These are phyloP conservation scores for Arctostaphylos glauca DNA, from an alignment of 148 eudicot genomes.

Conservation along the genomic window DNA sequence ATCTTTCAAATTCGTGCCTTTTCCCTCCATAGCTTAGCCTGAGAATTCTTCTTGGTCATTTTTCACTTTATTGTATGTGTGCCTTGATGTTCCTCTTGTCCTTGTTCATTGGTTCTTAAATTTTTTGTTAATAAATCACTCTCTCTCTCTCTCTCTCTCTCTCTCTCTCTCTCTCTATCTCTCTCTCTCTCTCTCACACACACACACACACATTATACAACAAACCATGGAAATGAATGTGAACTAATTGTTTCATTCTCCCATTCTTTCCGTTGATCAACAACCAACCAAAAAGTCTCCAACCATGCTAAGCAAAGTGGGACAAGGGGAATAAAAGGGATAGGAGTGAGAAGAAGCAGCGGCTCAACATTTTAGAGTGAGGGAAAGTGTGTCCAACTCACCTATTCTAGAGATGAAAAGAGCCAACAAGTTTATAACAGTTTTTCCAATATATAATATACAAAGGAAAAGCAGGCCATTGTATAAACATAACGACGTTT, in stretches of 20 bases:
- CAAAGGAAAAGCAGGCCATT: neutral
- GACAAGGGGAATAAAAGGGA: neutral
- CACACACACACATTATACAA: no score
- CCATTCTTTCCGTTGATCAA: no score
- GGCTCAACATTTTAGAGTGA: neutral
- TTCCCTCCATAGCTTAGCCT: neutral
- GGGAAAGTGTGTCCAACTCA: neutral
- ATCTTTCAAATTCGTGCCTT: neutral
- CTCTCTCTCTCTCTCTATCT: constrained; percentile 7
- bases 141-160: neutral
- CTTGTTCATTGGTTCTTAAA: neutral
- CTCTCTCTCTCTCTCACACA: no score
- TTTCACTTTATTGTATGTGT: neutral
- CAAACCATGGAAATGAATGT: no score
- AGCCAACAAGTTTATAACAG: neutral
- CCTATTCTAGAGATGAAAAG: neutral
- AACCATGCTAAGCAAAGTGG: no score
- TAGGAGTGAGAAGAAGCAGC: neutral
- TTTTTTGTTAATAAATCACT: neutral
- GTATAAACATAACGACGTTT: neutral
- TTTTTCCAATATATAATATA: neutral
- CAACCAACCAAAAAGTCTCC: no score
- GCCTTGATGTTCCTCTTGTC: neutral
- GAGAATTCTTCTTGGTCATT: neutral
- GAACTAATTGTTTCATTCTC: no score